Base-by-base conservation (phyloP, 495 filamentous ascomycete species). In the Penicillium macrosclerotiorum region DNA sequence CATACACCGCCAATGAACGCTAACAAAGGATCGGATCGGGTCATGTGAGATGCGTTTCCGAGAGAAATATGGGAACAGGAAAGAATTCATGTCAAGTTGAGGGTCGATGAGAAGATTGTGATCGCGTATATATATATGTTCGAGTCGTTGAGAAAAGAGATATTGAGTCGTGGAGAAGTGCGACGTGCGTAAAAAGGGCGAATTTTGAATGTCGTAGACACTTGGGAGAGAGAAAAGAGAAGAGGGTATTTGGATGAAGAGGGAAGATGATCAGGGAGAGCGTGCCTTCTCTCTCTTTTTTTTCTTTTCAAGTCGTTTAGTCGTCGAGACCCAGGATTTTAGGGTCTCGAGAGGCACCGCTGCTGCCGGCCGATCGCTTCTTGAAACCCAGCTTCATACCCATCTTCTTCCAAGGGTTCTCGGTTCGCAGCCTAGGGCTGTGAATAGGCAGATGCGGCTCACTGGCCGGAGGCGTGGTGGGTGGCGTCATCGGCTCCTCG, bases 401-500 rank as follows among this genome's bases (percentile, higher is more conserved):
- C 80, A 92, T 85, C 68, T 89, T 91, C 72, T 89, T 93, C 88
- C 89, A 94, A 4, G 78, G 72, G 57, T 76, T 77, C 26, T 80
- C 79, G 32, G 71, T 68, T 55, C 80, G 67, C 60, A 68, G 52
- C 69, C 74, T 62, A 56, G 85, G 61, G 71, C 73, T 71, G 59
- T 73, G 54, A 54, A 81, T 35, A 59, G 75, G 48, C 63, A 71
- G 54, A 54, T 70, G 65, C 65, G 78, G 50, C 63, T 78, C 74
- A 61, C 79, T 70, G 16, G 82, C 86, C 5, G 89, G 89, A 7
- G 89, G 89, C 4, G 89, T 92, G 6, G 82, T 90, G 2, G 89
- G 89, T 12, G 89, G 89, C n/a, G 89, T 95, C 84, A 93, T 89
- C 0, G 85, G 88, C 52, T 88, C 85, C 34, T 74, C 72, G 5